Base-by-base conservation (phyloP, 805 yeast genomes). In the Blastobotrys terrestris region DNA sequence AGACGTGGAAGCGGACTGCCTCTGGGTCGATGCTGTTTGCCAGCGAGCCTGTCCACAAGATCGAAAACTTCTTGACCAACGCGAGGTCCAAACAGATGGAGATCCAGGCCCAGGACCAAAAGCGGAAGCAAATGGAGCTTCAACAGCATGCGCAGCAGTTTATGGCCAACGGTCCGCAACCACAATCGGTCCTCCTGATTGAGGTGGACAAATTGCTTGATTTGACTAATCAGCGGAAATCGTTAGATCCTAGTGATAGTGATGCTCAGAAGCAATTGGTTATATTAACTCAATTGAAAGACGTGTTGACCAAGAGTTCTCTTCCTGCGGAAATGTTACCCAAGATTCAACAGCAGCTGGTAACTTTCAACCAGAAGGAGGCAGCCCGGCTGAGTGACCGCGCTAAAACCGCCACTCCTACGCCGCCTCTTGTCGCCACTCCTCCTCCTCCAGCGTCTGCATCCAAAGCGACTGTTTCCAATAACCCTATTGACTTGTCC, bases 1-100 rank as follows among this genome's bases (percentile, higher is more conserved):
- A 83, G 64, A 87, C 96, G 15, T 94, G 99, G 99, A 84, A 86
- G 66, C 70, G 69, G 46, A 80, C 53, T 2, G 63, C 91, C 31
- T 81, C 77, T 48, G 72, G 81, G 2, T 74, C 78, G 43, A 86
- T 91, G 3, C 72, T 94, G 45, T 91, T 95, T 65, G 85, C 88
- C 13, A 74, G 72, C 39, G 84, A 80, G 3, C 84, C 87, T 42
- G 72, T 91, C 57, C 80, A 79, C 26, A 80, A 77, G 62, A 86
- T 94, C 53, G 96, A 88, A 59, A 75, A 71, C 44, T 94, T 90
- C 64, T 70, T 95, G 53, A 55, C 53, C 41, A 21, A 53, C 7
- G 62, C 59, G 1, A 26, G 58, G 39, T 42, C 50, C 8, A 48
- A 31, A 39, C 53, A 47, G 48, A 48, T 52, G 54, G 52, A 53